Conservation (phyloP, 176 grass and related monocot species). For the Bromus sterilis region DNA sequence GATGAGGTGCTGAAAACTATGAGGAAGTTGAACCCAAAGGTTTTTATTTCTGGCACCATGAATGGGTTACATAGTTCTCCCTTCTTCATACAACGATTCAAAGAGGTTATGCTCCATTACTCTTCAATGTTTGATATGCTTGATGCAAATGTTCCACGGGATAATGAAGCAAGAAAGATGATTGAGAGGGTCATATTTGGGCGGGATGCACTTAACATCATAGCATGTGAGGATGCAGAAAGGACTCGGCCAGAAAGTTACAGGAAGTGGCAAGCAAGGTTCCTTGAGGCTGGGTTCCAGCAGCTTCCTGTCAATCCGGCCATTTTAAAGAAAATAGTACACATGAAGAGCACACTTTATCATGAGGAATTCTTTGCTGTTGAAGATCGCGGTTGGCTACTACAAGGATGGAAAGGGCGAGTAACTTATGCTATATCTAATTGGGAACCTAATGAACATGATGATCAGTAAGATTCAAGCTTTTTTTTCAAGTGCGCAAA, state of each 20-base stretch:
- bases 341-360: conserved; percentile 2
- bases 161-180: conserved; percentile 22
- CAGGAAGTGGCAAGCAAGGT: conserved; percentile 41
- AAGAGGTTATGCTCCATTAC: conserved; percentile 35
- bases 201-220: conserved; percentile 10
- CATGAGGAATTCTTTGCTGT: conserved; percentile 42
- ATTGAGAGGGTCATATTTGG: conserved; percentile 21
- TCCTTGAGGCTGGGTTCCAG: conserved; percentile 31
- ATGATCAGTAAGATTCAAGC: not conserved
- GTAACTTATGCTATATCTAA: conserved; percentile 29
- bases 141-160: conserved; percentile 34
- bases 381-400: conserved; percentile 37
- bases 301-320: conserved; percentile 31
- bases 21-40: conserved; percentile 45
- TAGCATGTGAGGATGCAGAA: conserved; percentile 50
- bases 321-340: conserved; percentile 25
- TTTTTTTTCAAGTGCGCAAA: not conserved
- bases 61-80: conserved; percentile 37
- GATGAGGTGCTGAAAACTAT: conserved; percentile 49
- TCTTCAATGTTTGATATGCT: conserved; percentile 55
- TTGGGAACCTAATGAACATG: conserved; percentile 24
- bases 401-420: conserved; percentile 50
- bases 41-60: conserved; percentile 46
- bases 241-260: conserved; percentile 47
- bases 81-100: conserved; percentile 45